phyloP scores from a whole-genome alignment of 352 stramenopile species.

The Aphanomyces cochlioides region DNA sequence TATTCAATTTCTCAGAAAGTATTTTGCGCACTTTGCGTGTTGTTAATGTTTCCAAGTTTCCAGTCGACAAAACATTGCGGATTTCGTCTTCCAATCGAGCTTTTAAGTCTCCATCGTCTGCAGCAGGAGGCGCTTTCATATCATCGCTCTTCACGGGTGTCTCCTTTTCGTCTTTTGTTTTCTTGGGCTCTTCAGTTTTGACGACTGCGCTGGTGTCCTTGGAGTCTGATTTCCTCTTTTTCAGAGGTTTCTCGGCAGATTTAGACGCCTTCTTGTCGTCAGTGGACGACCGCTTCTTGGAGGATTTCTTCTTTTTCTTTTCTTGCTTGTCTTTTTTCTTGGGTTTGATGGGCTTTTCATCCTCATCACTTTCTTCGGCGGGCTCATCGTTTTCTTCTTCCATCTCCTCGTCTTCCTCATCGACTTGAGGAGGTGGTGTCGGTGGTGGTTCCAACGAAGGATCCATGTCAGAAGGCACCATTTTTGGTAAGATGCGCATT shows the following conservation, averaged over 20 bases:
- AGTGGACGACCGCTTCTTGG: slow-evolving; percentile 31
- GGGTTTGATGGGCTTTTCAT: slow-evolving; percentile 30
- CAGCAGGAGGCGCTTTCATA: background rate
- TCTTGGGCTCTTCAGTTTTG: slow-evolving; percentile 32
- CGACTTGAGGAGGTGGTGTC: slow-evolving; percentile 35
- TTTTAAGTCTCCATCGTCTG: slow-evolving; percentile 42
- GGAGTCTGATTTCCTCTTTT: background rate
- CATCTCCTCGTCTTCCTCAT: slow-evolving; percentile 26
- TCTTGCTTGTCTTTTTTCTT: slow-evolving; percentile 30
- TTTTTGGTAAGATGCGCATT: slow-evolving; percentile 62
- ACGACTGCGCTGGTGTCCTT: slow-evolving; percentile 26
- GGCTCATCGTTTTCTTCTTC: slow-evolving; percentile 34
- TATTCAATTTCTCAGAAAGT: slow-evolving; percentile 60
- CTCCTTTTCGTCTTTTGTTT: slow-evolving; percentile 39
- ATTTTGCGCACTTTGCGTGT: slow-evolving; percentile 76
- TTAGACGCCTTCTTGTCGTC: slow-evolving; percentile 32
- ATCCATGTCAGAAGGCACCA: slow-evolving; percentile 82
- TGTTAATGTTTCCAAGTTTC: slow-evolving; percentile 77
- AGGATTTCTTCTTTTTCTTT: slow-evolving; percentile 25
- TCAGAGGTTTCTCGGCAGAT: slow-evolving; percentile 16
- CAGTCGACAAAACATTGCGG: slow-evolving; percentile 71
- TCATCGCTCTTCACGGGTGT: slow-evolving; percentile 26
- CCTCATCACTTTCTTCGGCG: slow-evolving; percentile 29
- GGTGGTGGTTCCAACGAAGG: slow-evolving; percentile 64
- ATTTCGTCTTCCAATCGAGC: slow-evolving; percentile 72